Evolutionary conservation across 2,329 filamentous ascomycete genomes (phyloP).

Genomic region (Cordyceps javanica): DNA sequence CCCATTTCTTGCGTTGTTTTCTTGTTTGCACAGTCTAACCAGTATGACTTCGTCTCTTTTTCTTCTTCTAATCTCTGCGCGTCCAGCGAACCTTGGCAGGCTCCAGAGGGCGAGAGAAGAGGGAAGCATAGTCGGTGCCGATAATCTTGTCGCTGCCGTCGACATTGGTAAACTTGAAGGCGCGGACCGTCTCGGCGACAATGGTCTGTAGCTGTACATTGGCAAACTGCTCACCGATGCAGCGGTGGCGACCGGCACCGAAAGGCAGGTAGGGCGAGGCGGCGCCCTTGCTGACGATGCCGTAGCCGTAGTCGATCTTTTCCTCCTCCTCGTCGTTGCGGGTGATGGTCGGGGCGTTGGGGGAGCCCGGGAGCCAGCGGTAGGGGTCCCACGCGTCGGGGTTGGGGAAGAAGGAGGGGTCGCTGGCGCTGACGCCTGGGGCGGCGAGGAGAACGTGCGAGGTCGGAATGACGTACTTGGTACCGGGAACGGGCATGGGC

Average conservation of each 20-base stretch:
- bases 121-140: constrained; percentile 60
- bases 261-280: constrained; percentile 90
- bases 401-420: constrained; percentile 72
- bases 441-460: constrained; percentile 78
- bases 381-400: constrained; percentile 82
- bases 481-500: constrained; percentile 77
- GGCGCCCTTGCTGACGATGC: constrained; percentile 84
- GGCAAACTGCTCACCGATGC: constrained; percentile 95
- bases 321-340: constrained; percentile 55
- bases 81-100: constrained; percentile 73
- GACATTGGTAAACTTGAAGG: constrained; percentile 73
- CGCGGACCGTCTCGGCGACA: constrained; percentile 65
- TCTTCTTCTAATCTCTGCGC: constrained; percentile 43
- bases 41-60: not conserved
- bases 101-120: constrained; percentile 68
- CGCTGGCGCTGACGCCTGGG: constrained; percentile 71
- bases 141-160: constrained; percentile 65
- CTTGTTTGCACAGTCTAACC: not conserved
- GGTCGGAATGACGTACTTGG: constrained; percentile 74
- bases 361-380: constrained; percentile 70
- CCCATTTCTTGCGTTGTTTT: not conserved
- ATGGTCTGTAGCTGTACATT: constrained; percentile 90
- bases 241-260: constrained; percentile 85
- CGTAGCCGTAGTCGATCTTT: constrained; percentile 91
- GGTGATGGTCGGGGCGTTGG: constrained; percentile 43